Conservation (phyloP, 768 basidiomycete genomes). For the Cystobasidium onofrii region DNA sequence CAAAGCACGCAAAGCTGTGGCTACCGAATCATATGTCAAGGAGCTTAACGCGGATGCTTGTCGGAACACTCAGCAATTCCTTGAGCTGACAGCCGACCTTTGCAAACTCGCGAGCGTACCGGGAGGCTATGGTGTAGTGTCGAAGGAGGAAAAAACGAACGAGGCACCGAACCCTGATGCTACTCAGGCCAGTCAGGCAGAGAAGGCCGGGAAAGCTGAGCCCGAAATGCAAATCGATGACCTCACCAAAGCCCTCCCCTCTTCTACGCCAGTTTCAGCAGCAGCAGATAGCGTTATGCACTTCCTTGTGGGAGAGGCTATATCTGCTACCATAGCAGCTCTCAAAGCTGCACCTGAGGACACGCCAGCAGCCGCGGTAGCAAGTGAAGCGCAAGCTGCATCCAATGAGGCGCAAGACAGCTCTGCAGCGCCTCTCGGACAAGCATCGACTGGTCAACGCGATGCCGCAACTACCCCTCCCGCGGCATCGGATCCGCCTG, state of each 20-base stretch:
- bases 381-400: slow-evolving; percentile 21
- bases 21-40: slow-evolving; percentile 64
- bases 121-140: neutral
- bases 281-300: slow-evolving; percentile 48
- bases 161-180: neutral
- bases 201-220: neutral
- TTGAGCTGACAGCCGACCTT: slow-evolving; percentile 50
- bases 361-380: slow-evolving; percentile 24
- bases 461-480: neutral
- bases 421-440: neutral
- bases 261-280: slow-evolving; percentile 32
- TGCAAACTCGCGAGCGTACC: neutral
- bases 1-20: slow-evolving; percentile 49
- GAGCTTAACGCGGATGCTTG: slow-evolving; percentile 69
- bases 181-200: neutral
- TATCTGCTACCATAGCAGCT: slow-evolving; percentile 39
- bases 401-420: slow-evolving; percentile 33
- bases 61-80: slow-evolving; percentile 68
- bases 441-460: neutral
- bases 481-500: neutral
- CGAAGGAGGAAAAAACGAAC: neutral
- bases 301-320: slow-evolving; percentile 64
- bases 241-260: slow-evolving; percentile 44
- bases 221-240: slow-evolving; percentile 28
- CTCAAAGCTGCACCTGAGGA: neutral